Conservation (phyloP, 164 flowering plant species). For the Taxillus chinensis region DNA sequence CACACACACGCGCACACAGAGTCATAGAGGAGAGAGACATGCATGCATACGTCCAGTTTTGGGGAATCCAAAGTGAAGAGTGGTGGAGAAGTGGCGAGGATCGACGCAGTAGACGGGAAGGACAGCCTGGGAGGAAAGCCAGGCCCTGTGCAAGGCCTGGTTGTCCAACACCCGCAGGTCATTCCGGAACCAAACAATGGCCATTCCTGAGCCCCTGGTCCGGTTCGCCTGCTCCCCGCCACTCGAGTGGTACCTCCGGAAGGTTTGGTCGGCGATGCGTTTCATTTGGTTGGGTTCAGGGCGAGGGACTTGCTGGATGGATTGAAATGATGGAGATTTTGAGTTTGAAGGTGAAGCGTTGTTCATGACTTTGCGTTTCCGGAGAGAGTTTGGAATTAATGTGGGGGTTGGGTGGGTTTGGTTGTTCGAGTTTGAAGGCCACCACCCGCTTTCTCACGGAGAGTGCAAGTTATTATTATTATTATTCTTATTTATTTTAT, state of each 20-base stretch:
- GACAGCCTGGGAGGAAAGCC: conserved; percentile 54
- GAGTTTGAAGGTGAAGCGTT: too few species aligned
- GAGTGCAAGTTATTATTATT: too few species aligned
- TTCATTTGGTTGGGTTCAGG: conserved; percentile 29
- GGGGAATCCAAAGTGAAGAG: conserved; percentile 73
- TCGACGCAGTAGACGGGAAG: conserved; percentile 88
- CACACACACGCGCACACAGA: too few species aligned
- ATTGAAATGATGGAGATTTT: too few species aligned
- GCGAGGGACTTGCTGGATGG: conserved; percentile 29
- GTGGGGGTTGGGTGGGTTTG: too few species aligned
- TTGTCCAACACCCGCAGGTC: conserved; percentile 85
- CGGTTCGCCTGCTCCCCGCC: conserved; percentile 18
- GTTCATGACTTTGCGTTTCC: too few species aligned
- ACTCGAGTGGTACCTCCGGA: conserved; percentile 34
- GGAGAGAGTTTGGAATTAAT: too few species aligned
- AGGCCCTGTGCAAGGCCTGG: conserved; percentile 60
- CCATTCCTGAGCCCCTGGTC: conserved; percentile 40
- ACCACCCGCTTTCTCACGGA: too few species aligned
- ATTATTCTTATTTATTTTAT: too few species aligned
- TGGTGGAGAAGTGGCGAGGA: conserved; percentile 64
- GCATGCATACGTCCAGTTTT: conserved; percentile 78
- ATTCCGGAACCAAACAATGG: conserved; percentile 89
- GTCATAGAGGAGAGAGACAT: neutral
- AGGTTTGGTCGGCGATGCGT: conserved; percentile 28
- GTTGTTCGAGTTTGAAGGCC: too few species aligned